These are phyloP conservation scores for Suillus luteus DNA, from an alignment of 768 basidiomycete species.

Conservation along the genomic window DNA sequence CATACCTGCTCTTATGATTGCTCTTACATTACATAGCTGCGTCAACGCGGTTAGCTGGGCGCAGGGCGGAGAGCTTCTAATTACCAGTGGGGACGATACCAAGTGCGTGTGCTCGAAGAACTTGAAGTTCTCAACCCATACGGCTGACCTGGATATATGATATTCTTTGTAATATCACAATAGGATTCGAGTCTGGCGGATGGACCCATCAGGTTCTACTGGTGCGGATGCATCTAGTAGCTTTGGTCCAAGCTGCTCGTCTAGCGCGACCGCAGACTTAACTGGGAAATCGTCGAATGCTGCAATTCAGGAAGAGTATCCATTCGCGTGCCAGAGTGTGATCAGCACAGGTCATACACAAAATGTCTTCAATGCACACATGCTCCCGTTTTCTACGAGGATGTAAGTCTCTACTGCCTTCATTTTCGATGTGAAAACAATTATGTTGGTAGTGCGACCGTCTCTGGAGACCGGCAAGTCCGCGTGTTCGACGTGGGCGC, in stretches of 20 bases:
- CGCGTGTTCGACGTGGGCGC: slow-evolving; percentile 74
- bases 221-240: neutral
- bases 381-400: slow-evolving; percentile 76
- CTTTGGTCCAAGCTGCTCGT: neutral
- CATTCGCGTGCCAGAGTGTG: slow-evolving; percentile 64
- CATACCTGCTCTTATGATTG: slow-evolving; percentile 1
- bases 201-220: slow-evolving; percentile 42
- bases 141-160: neutral
- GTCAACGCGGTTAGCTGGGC: slow-evolving; percentile 82
- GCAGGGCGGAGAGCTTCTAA: slow-evolving; percentile 58
- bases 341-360: slow-evolving; percentile 77
- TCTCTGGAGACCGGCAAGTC: slow-evolving; percentile 75
- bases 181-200: slow-evolving; percentile 79
- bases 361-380: slow-evolving; percentile 85
- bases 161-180: slow-evolving; percentile 9
- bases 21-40: slow-evolving; percentile 46
- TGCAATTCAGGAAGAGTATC: slow-evolving; percentile 44
- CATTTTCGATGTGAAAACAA: slow-evolving; percentile 11
- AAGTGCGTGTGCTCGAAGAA: slow-evolving; percentile 46
- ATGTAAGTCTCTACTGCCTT: slow-evolving; percentile 53
- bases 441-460: slow-evolving; percentile 54
- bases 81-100: slow-evolving; percentile 75
- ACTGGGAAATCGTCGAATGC: slow-evolving; percentile 27
- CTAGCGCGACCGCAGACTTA: neutral
- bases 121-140: neutral